Base-by-base conservation (phyloP, 2,329 filamentous ascomycete species). In the Epichloe bromicola region DNA sequence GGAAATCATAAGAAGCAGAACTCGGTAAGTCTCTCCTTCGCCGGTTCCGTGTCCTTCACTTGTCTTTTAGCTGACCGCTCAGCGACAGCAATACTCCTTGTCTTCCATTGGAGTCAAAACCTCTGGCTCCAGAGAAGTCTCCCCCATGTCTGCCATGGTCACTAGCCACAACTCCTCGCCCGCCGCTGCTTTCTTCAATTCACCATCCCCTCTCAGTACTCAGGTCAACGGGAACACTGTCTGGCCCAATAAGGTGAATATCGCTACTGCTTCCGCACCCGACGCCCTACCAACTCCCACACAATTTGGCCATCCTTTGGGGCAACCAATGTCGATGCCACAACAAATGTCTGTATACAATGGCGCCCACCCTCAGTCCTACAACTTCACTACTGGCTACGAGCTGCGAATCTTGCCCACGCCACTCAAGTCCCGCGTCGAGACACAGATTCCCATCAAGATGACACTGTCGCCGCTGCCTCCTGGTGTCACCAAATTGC, bases 361-460 rank as follows among this genome's bases (percentile, higher is more conserved):
- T 57, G 37, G 36, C n/a, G 14, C 61, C 41, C 55, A 56, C 20
- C 51, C 57, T 6, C 50, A 56, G 20, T 52, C 59, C 11, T 67
- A 62, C 44, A 63, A 58, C 38, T 68, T 66, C 43, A 61, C 58
- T 17, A 58, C 63, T 30, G 59, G 58, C 17, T 74, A 67, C 48
- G 67, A 69, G 48, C 65, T 87, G 39, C 77, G 75, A 12, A 79
- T 87, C 42, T 75, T 83, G 55, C 80, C 82, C 5, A 86, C 80
- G 3, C 84, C 84, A 5, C 64, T 80, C 51, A 97, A 96, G 67
- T 95, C 90, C 15, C 83, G 93, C 20, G 93, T 97, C 17, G 93
- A 98, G 70, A 97, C 93, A 0, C 93, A 97, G 64, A 96, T 97
- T 58, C 87, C 86, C 8, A 88, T 96, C 58, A 84, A 84, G 60